Conservation (phyloP, 192 early-diverging fungal species). For the Linnemannia exigua region DNA sequence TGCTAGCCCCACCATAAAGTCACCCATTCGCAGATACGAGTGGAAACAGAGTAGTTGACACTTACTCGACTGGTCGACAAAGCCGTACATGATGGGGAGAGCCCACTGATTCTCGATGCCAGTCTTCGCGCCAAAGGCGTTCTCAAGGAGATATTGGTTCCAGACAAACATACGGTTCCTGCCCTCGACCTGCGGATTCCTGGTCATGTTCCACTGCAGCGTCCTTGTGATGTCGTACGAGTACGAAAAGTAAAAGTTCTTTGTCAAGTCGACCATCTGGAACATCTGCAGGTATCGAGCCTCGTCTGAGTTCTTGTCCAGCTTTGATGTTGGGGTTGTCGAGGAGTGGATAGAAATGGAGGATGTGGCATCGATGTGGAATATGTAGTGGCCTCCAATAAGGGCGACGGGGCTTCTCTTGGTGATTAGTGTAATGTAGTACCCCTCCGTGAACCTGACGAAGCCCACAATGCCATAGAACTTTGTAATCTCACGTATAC, state of each 20-base stretch:
- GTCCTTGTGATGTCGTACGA: constrained; percentile 96
- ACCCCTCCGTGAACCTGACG: constrained; percentile 92
- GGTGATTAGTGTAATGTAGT: constrained; percentile 91
- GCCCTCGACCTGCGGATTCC: constrained; percentile 48
- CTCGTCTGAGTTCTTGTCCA: constrained; percentile 84
- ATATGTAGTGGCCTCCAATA: constrained; percentile 95
- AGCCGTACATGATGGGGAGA: constrained; percentile 92
- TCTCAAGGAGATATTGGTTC: constrained; percentile 85
- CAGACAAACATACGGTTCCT: constrained; percentile 96
- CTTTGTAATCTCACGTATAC: constrained; percentile 73
- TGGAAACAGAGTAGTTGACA: neutral
- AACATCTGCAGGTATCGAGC: constrained; percentile 86
- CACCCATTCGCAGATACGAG: too few relatives aligned
- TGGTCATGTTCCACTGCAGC: constrained; percentile 91
- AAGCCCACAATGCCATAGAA: constrained; percentile 91
- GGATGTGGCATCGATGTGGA: constrained; percentile 94
- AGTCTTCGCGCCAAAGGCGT: constrained; percentile 72
- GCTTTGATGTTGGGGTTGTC: constrained; percentile 66
- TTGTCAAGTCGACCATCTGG: constrained; percentile 91
- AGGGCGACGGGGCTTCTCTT: constrained; percentile 88
- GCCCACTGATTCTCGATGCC: constrained; percentile 81
- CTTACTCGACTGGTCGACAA: constrained; percentile 96
- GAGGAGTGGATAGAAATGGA: constrained; percentile 74
- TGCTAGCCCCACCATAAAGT: neutral
- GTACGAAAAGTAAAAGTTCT: constrained; percentile 98